Conservation (phyloP, 208 protist genomes). For the Trypanosoma lewisi region DNA sequence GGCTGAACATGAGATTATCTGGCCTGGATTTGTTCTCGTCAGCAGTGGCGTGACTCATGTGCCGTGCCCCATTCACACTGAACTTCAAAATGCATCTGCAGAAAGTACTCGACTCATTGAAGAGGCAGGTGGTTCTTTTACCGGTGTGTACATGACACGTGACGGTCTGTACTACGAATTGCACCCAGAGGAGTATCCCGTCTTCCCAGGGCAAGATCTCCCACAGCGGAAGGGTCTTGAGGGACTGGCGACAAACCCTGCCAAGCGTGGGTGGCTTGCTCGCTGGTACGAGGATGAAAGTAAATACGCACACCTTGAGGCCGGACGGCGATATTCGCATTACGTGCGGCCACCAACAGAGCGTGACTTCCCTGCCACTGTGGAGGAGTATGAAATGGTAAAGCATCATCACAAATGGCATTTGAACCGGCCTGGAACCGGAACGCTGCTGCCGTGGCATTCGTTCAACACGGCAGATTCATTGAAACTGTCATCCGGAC, state of each 20-base stretch:
- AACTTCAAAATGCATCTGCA: slow-evolving; percentile 85
- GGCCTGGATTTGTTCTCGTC: slow-evolving; percentile 86
- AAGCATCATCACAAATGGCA: slow-evolving; percentile 93
- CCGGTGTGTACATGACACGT: slow-evolving; percentile 85
- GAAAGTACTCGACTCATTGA: slow-evolving; percentile 83
- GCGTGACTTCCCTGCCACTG: slow-evolving; percentile 83
- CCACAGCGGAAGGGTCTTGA: slow-evolving; percentile 81
- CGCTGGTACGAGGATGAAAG: slow-evolving; percentile 89
- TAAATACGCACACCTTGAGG: slow-evolving; percentile 83
- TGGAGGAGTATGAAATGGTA: slow-evolving; percentile 86
- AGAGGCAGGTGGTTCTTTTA: slow-evolving; percentile 86
- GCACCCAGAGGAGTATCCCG: slow-evolving; percentile 83
- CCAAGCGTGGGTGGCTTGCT: slow-evolving; percentile 79
- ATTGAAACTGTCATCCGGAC: slow-evolving; percentile 33
- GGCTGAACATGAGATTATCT: slow-evolving; percentile 71
- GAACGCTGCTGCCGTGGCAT: slow-evolving; percentile 87
- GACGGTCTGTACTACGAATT: slow-evolving; percentile 89
- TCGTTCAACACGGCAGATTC: slow-evolving; percentile 75
- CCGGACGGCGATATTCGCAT: slow-evolving; percentile 73
- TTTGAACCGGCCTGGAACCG: slow-evolving; percentile 83
- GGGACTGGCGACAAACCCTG: slow-evolving; percentile 63
- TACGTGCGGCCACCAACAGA: slow-evolving; percentile 76
- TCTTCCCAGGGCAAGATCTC: slow-evolving; percentile 79
- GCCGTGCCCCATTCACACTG: slow-evolving; percentile 83
- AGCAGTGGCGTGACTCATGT: slow-evolving; percentile 58